Conservation (phyloP, 108 stramenopile genomes). For the Cylindrotheca fusiformis region DNA sequence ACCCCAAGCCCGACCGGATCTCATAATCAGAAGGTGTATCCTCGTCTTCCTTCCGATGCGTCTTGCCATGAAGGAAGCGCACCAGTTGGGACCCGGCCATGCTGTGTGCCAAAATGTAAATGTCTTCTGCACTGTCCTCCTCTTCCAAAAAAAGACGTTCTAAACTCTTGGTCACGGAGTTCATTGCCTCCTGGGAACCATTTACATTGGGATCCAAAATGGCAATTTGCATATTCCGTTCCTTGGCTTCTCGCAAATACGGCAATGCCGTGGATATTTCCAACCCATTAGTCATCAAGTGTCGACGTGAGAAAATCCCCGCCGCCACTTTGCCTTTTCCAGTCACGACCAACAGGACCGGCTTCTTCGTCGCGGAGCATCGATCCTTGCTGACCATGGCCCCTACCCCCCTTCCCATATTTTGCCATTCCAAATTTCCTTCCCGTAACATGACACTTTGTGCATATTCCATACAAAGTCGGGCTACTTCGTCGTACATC, state of each 20-base stretch:
- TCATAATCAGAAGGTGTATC: not conserved
- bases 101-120: constrained; percentile 14
- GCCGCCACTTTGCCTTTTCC: constrained; percentile 17
- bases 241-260: constrained; percentile 2
- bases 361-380: not conserved
- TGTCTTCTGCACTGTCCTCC: not conserved
- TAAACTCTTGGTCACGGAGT: not conserved
- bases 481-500: constrained; percentile 12
- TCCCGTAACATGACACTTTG: constrained; percentile 11
- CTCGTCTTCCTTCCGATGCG: not conserved
- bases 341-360: constrained; percentile 8
- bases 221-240: not conserved
- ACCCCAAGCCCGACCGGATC: not conserved
- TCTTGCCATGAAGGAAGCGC: constrained; percentile 3
- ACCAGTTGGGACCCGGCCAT: constrained; percentile 10
- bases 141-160: constrained; percentile 1
- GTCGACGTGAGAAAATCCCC: constrained; percentile 21
- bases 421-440: constrained; percentile 8
- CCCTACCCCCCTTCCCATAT: not conserved
- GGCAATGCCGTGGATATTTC: constrained; percentile 14
- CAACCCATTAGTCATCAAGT: constrained; percentile 9
- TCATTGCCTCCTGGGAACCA: constrained; percentile 2
- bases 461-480: constrained; percentile 5
- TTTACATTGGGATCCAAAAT: constrained; percentile 17
- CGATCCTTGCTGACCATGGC: constrained; percentile 13